Conservation (phyloP, 192 early-diverging fungal species). For the Obelidium mucronatum region DNA sequence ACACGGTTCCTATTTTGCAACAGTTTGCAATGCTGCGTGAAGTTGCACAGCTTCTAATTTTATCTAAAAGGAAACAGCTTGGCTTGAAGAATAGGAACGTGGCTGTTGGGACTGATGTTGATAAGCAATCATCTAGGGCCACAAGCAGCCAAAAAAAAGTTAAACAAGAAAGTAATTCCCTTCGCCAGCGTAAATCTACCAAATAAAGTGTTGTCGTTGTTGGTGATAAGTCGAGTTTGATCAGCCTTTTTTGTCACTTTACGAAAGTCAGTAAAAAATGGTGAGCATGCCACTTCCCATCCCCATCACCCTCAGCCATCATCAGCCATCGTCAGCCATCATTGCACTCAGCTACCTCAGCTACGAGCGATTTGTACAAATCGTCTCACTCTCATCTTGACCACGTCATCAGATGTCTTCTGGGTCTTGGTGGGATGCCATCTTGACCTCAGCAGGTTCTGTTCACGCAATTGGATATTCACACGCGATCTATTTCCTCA, state of each 20-base stretch:
- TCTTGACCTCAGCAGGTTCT: too few species aligned
- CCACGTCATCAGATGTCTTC: not conserved
- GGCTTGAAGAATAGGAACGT: conserved; percentile 2
- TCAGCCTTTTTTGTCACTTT: too few species aligned
- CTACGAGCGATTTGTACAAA: not conserved
- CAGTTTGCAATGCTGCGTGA: conserved; percentile 31
- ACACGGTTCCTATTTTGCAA: not conserved
- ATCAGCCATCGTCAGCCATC: conserved; percentile 3
- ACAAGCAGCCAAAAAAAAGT: not conserved
- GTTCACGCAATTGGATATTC: too few species aligned
- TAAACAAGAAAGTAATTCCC: not conserved
- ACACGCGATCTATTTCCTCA: too few species aligned
- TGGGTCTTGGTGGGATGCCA: not conserved
- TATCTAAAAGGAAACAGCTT: conserved; percentile 21
- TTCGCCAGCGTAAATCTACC: not conserved
- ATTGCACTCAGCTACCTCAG: not conserved
- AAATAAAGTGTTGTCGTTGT: conserved; percentile 8
- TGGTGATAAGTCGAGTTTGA: too few species aligned
- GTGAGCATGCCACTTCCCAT: not conserved
- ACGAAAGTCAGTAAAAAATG: not conserved
- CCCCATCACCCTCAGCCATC: not conserved
- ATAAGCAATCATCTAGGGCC: not conserved
- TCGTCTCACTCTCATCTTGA: not conserved
- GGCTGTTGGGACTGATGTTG: not conserved
- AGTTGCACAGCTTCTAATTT: conserved; percentile 5